Conservation (phyloP, 1,139 yeast genomes). For the Entelexis sorbosivorans region DNA sequence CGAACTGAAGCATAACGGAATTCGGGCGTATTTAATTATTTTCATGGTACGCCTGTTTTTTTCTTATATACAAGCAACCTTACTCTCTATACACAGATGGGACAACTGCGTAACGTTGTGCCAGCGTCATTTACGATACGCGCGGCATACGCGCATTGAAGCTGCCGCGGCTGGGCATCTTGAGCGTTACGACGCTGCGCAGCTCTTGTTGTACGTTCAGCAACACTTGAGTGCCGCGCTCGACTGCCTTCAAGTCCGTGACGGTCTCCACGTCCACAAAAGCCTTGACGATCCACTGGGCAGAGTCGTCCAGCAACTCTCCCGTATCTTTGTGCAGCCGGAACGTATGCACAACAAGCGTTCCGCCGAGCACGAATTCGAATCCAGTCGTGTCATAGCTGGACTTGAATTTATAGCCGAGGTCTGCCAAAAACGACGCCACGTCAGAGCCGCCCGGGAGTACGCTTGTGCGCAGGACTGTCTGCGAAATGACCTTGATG, state of each 20-base stretch:
- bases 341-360: constrained; percentile 47
- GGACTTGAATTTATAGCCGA: constrained; percentile 60
- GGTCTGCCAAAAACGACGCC: constrained; percentile 42
- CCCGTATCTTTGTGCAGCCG: constrained; percentile 30
- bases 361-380: constrained; percentile 51
- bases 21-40: background rate
- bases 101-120: no score
- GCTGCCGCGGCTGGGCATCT: constrained; percentile 62
- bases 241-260: constrained; percentile 65
- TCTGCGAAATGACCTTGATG: constrained; percentile 53
- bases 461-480: constrained; percentile 49
- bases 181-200: constrained; percentile 54
- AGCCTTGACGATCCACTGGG: constrained; percentile 52
- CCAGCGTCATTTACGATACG: background rate
- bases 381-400: constrained; percentile 61
- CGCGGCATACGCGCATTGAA: constrained; percentile 59
- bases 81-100: no score
- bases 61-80: background rate
- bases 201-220: constrained; percentile 52
- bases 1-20: background rate
- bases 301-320: constrained; percentile 43
- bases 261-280: constrained; percentile 58
- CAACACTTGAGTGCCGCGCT: constrained; percentile 53
- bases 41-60: background rate
- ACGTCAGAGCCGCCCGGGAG: constrained; percentile 28